These are phyloP conservation scores for Vaccinium corymbosum DNA, from an alignment of 148 eudicot species.

Conservation along the genomic window DNA sequence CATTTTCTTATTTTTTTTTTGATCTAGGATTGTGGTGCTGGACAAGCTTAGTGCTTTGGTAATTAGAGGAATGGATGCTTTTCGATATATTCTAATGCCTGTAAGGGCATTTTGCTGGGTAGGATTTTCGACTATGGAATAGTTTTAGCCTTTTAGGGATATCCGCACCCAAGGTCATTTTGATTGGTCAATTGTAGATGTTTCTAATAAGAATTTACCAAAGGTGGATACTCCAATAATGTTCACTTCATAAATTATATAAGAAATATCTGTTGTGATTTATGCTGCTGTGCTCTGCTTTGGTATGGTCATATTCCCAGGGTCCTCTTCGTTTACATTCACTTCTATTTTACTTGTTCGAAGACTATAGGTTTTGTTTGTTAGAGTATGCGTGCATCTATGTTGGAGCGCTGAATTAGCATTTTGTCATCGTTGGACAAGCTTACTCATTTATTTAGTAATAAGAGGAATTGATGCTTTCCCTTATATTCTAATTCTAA, in stretches of 20 bases:
- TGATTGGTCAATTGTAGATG: too few species aligned
- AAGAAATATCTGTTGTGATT: not conserved
- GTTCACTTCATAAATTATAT: not conserved
- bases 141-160: not conserved
- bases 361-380: not conserved
- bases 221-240: not conserved
- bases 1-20: not conserved
- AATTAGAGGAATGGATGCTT: too few species aligned
- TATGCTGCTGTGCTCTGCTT: not conserved
- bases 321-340: too few species aligned
- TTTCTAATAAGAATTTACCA: too few species aligned
- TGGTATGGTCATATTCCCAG: too few species aligned
- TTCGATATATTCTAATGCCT: not conserved
- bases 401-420: not conserved
- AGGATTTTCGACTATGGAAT: not conserved
- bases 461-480: not conserved
- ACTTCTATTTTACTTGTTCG: too few species aligned
- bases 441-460: too few species aligned
- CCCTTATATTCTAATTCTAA: not conserved
- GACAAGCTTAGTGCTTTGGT: not conserved
- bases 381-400: not conserved
- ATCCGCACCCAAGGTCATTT: too few species aligned
- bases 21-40: not conserved
- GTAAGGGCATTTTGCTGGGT: not conserved
- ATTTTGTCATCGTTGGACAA: not conserved